These are phyloP conservation scores for Cordyceps farinosa DNA, from an alignment of 2,329 filamentous ascomycete species.

Conservation along the genomic window DNA sequence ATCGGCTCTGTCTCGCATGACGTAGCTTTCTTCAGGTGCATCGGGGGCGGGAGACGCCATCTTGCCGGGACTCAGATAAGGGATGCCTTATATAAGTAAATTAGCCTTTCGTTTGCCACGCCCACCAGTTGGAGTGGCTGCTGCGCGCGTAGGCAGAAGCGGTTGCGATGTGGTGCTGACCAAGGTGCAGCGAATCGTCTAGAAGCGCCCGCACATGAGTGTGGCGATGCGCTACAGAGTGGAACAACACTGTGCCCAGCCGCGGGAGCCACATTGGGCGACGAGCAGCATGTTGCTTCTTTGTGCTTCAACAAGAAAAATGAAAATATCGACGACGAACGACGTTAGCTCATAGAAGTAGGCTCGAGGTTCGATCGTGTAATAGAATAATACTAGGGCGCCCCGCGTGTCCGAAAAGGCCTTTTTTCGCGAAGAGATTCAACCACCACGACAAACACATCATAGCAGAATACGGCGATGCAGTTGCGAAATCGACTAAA, in stretches of 20 bases:
- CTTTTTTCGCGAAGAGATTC: too few relatives aligned
- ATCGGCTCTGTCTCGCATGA: slow-evolving; percentile 70
- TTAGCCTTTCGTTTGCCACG: background rate
- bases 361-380: too few relatives aligned
- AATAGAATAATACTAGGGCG: too few relatives aligned
- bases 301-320: background rate
- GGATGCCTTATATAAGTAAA: background rate
- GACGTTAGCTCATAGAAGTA: too few relatives aligned
- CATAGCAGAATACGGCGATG: too few relatives aligned
- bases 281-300: background rate
- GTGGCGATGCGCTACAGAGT: slow-evolving; percentile 12
- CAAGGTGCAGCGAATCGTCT: slow-evolving; percentile 17
- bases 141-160: slow-evolving; percentile 13
- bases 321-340: too few relatives aligned
- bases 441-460: too few relatives aligned
- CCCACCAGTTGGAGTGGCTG: background rate
- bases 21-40: slow-evolving; percentile 54
- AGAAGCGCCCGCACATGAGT: slow-evolving; percentile 14
- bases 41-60: slow-evolving; percentile 51
- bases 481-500: too few relatives aligned
- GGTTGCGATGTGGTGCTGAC: slow-evolving; percentile 15
- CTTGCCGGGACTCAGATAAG: slow-evolving; percentile 21
- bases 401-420: too few relatives aligned
- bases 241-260: slow-evolving; percentile 15
- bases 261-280: background rate